These are phyloP conservation scores for Acacia concinna DNA, from an alignment of 331 rosid genomes.

Conservation along the genomic window DNA sequence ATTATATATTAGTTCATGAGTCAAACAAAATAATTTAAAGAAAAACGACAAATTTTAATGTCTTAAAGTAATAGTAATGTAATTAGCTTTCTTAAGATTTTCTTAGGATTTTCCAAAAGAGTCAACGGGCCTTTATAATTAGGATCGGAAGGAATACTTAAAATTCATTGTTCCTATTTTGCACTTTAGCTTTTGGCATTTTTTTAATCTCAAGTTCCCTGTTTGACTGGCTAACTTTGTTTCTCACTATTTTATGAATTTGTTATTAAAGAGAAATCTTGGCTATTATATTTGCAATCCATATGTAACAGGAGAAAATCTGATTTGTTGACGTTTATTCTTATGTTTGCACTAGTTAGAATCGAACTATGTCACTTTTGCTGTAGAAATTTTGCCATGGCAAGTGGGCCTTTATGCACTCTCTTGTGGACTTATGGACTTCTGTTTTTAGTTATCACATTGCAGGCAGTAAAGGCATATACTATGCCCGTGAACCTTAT, in stretches of 20 bases:
- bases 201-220: background rate
- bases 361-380: conserved; percentile 1
- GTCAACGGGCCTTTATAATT: too few species aligned
- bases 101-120: too few species aligned
- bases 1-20: too few species aligned
- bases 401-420: conserved; percentile 26
- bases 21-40: too few species aligned
- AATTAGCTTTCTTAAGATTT: too few species aligned
- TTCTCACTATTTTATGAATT: background rate
- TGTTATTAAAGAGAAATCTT: background rate
- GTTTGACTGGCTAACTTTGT: conserved; percentile 18
- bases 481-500: conserved; percentile 91
- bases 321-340: conserved; percentile 1
- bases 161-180: background rate
- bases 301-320: conserved; percentile 14
- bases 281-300: conserved; percentile 8
- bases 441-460: conserved; percentile 73
- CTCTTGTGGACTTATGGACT: conserved; percentile 7
- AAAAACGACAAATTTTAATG: too few species aligned
- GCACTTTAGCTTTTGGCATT: conserved; percentile 1
- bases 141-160: too few species aligned
- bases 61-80: too few species aligned
- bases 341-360: conserved; percentile 12
- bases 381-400: conserved; percentile 21
- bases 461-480: conserved; percentile 81